Evolutionary conservation across 306 rosid genomes (phyloP), one percentile per base, ranked within the genome.

Genomic region (Begonia masoniana): DNA sequence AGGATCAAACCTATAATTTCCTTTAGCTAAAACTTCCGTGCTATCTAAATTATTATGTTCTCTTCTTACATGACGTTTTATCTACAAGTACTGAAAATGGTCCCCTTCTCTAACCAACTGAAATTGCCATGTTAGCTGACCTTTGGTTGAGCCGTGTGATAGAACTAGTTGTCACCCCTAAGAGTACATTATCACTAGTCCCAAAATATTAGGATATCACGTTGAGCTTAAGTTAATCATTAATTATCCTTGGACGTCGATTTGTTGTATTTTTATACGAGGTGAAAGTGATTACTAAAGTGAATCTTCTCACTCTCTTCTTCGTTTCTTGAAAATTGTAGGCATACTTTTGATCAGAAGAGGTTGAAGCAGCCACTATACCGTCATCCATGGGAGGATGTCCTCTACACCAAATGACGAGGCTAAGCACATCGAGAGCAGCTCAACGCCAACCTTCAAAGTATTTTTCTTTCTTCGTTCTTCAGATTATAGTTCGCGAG

Each of bases 381-480:
- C 88, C 99, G 96, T 61, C 96, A 92, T 74, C 99, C 96, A 60
- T 86, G 95, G 99, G 99, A 92, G 74, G 96, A 86, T 62, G 95
- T 83, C 73, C 99, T 92, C 55, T 92, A 92, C 83, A 79, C 99
- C 63, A 92, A 86, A 78, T 92, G 87, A 92, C 23, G 60, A 51
- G 68, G 58, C 12, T 31, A 52, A 46, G 64, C 68, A 42, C 51
- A 45, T 11, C 49, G 5, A 45, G 49, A 45, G 6, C n/a, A 10
- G 13, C 49, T 45, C 49, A 5, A 11, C 49, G 49, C 13, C 49
- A 45, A 45, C n/a, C 49, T 45, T 10, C 7, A 0, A 45, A 45
- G 15, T 45, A 45, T 45, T 45, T 45, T 10, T 45, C 15, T 45
- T 12, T 31, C 39, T 31, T 31, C 8, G 9, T 31, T 4, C 39